Evolutionary conservation across 169 alveolate genomes (phyloP).

Genomic region (Eimeria sp.): DNA sequence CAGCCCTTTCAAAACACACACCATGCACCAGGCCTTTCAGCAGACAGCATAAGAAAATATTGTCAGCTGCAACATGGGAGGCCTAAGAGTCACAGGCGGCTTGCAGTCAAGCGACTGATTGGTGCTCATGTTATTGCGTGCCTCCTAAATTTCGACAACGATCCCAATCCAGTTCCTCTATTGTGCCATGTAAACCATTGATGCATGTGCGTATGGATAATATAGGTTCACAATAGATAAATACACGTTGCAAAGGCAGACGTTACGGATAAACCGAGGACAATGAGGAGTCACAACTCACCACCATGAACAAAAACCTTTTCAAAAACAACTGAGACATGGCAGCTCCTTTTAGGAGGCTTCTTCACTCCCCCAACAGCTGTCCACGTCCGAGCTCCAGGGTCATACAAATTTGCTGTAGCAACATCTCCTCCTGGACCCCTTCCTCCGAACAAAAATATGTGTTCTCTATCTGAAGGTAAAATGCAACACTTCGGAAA

Average conservation of each 20-base stretch:
- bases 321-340: conserved; percentile 56
- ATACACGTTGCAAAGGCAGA: neutral
- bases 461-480: conserved; percentile 66
- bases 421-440: conserved; percentile 31
- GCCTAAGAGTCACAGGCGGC: neutral
- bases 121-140: neutral
- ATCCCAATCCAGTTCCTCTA: neutral
- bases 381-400: conserved; percentile 73
- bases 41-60: neutral
- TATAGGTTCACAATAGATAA: no score
- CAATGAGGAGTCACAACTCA: neutral
- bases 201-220: no score
- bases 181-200: neutral
- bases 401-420: conserved; percentile 46
- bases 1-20: conserved; percentile 16
- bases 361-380: conserved; percentile 24
- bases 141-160: neutral
- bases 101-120: neutral
- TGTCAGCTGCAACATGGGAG: neutral
- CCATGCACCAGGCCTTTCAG: neutral
- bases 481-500: neutral
- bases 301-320: conserved; percentile 75
- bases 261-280: neutral
- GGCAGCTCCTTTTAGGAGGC: conserved; percentile 65
- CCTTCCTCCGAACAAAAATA: conserved; percentile 64